These are phyloP conservation scores for Coniochaeta hoffmannii DNA, from an alignment of 2,329 filamentous ascomycete genomes.

Conservation along the genomic window DNA sequence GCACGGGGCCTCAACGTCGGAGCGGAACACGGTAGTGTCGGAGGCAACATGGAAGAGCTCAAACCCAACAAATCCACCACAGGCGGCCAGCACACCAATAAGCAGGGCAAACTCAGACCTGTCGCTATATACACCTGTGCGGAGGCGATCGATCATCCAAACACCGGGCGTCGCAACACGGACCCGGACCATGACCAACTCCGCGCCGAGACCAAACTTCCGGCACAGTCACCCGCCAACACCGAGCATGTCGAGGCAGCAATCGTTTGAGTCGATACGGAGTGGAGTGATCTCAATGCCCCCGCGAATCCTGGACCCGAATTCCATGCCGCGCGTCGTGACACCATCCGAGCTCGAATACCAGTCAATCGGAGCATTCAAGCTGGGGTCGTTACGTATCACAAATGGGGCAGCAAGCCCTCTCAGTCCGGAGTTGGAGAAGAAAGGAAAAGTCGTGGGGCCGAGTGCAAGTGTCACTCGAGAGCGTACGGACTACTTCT, in stretches of 20 bases:
- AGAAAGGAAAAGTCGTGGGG: neutral
- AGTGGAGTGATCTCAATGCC: constrained; percentile 28
- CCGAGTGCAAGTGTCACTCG: neutral
- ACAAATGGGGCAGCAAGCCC: constrained; percentile 52
- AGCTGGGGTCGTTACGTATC: constrained; percentile 54
- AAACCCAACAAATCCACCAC: constrained; percentile 18
- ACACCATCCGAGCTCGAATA: constrained; percentile 52
- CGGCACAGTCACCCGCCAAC: constrained; percentile 30
- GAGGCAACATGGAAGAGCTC: constrained; percentile 29
- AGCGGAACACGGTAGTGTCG: constrained; percentile 24
- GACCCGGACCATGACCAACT: constrained; percentile 14
- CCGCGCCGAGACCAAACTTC: constrained; percentile 22
- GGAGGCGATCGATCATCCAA: constrained; percentile 39
- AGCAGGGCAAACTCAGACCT: constrained; percentile 38
- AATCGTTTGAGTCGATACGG: constrained; percentile 29
- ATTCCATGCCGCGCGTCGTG: constrained; percentile 25
- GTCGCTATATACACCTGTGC: constrained; percentile 38
- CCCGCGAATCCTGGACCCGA: constrained; percentile 14
- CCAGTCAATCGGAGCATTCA: constrained; percentile 53
- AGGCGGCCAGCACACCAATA: constrained; percentile 18
- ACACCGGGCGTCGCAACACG: constrained; percentile 44
- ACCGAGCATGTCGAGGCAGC: constrained; percentile 27
- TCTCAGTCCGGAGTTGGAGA: constrained; percentile 29
- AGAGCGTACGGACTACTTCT: neutral
- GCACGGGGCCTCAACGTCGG: constrained; percentile 24